Evolutionary conservation across 179 eudicot species (phyloP).

Genomic region (Patellifolia procumbens): DNA sequence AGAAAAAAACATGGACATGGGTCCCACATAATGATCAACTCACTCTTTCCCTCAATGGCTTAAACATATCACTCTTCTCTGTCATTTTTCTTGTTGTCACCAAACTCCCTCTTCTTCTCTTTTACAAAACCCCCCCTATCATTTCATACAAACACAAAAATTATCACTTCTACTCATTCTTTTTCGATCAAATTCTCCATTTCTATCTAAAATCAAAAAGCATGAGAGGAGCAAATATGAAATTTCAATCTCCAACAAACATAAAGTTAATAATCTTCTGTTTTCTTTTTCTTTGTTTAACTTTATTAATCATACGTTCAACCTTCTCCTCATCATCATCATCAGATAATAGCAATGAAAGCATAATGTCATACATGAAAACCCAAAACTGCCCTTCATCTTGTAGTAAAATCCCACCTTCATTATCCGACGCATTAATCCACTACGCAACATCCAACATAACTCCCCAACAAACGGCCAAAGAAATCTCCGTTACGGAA

Average conservation of each 20-base stretch:
- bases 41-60: too few species aligned
- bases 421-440: slow-evolving; percentile 53
- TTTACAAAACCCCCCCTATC: not conserved
- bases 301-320: slow-evolving; percentile 22
- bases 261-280: slow-evolving; percentile 11
- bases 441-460: slow-evolving; percentile 75
- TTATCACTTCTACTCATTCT: too few species aligned
- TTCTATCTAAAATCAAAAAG: too few species aligned
- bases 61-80: too few species aligned
- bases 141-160: not conserved
- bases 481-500: slow-evolving; percentile 56
- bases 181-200: too few species aligned
- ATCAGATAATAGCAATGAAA: not conserved
- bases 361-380: not conserved
- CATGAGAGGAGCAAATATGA: slow-evolving; percentile 18
- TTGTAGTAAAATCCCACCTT: slow-evolving; percentile 51
- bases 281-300: slow-evolving; percentile 3
- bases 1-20: not conserved
- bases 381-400: slow-evolving; percentile 22
- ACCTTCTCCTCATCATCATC: slow-evolving; percentile 14
- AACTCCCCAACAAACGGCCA: slow-evolving; percentile 68
- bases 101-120: not conserved
- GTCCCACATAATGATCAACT: slow-evolving; percentile 6
- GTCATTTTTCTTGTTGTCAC: not conserved
- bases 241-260: slow-evolving; percentile 9